Percentiles rank a stretch among this genome's conserved stretches.
phyloP scores from a whole-genome alignment of 495 filamentous ascomycete species.

The Penicillium bovifimosum region DNA sequence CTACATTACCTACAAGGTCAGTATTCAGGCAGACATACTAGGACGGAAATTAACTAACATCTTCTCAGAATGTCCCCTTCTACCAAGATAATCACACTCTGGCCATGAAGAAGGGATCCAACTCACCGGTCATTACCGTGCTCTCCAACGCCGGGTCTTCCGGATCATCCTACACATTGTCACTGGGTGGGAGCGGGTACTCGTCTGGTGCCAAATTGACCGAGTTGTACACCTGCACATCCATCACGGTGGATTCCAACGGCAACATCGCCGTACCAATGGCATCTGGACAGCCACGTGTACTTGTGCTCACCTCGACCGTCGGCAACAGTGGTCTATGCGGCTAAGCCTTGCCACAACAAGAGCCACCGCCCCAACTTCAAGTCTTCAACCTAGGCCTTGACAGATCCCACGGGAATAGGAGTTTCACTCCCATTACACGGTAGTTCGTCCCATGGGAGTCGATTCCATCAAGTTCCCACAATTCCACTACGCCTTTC shows the following conservation, averaged over 20 bases:
- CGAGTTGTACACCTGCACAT: slow-evolving; percentile 24
- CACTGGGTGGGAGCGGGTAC: slow-evolving; percentile 32
- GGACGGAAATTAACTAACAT: neutral
- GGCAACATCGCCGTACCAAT: slow-evolving; percentile 25
- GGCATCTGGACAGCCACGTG: slow-evolving; percentile 23
- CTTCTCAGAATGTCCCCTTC: slow-evolving; percentile 31
- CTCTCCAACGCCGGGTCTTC: slow-evolving; percentile 50
- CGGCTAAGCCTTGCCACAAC: neutral
- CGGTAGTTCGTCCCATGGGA: too few species aligned
- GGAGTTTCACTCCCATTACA: too few species aligned
- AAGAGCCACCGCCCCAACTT: neutral
- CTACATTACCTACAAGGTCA: slow-evolving; percentile 46
- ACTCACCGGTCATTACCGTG: slow-evolving; percentile 48
- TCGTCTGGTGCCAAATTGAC: slow-evolving; percentile 19
- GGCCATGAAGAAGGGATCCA: slow-evolving; percentile 56
- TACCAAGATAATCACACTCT: slow-evolving; percentile 51
- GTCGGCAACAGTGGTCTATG: slow-evolving; percentile 12
- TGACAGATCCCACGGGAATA: too few species aligned
- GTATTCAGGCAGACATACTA: neutral
- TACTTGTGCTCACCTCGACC: slow-evolving; percentile 19
- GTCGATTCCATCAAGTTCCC: too few species aligned
- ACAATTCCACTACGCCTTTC: too few species aligned
- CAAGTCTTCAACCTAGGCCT: too few species aligned
- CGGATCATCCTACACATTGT: slow-evolving; percentile 39
- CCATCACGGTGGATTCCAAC: slow-evolving; percentile 23